Percentiles rank a stretch among this genome's conserved stretches.
These are phyloP conservation scores for Botrytis squamosa DNA, from an alignment of 2,329 filamentous ascomycete genomes.

Conservation along the genomic window DNA sequence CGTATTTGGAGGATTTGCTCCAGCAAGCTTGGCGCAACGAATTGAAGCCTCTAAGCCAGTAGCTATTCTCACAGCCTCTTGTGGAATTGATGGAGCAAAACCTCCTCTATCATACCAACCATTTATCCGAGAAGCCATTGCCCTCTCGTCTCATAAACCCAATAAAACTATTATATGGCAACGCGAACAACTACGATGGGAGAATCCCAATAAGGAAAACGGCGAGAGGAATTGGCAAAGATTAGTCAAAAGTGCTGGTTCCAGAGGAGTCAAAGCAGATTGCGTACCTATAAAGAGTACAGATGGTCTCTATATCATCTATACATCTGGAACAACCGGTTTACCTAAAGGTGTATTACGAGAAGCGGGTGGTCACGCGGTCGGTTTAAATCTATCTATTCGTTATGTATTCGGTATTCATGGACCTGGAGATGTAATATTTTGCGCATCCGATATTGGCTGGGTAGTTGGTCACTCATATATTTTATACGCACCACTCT, in stretches of 20 bases:
- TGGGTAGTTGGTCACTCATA: conserved; percentile 89
- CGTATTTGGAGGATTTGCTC: conserved; percentile 90
- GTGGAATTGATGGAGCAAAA: conserved; percentile 85
- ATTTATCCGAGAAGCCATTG: conserved; percentile 72
- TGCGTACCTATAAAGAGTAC: conserved; percentile 76
- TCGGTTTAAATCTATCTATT: conserved; percentile 79
- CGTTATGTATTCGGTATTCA: conserved; percentile 79
- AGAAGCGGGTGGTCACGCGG: conserved; percentile 82
- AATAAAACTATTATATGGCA: conserved; percentile 78
- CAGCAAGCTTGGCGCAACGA: conserved; percentile 77
- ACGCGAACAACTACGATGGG: conserved; percentile 73
- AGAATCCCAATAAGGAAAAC: conserved; percentile 60
- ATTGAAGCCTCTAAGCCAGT: conserved; percentile 79
- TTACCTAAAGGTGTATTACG: conserved; percentile 79
- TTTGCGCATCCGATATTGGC: conserved; percentile 74
- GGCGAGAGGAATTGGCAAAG: conserved; percentile 80
- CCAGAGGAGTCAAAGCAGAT: conserved; percentile 65
- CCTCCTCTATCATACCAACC: conserved; percentile 74
- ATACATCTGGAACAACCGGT: conserved; percentile 82
- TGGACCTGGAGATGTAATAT: conserved; percentile 79
- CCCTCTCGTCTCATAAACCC: conserved; percentile 68
- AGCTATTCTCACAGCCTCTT: conserved; percentile 82
- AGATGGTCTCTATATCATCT: conserved; percentile 86
- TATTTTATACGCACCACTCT: conserved; percentile 83
- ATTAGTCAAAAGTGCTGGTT: conserved; percentile 67